Evolutionary conservation across 169 alveolate species (phyloP), one percentile per base, ranked within the genome.

Genomic region (Babesia bigemina): DNA sequence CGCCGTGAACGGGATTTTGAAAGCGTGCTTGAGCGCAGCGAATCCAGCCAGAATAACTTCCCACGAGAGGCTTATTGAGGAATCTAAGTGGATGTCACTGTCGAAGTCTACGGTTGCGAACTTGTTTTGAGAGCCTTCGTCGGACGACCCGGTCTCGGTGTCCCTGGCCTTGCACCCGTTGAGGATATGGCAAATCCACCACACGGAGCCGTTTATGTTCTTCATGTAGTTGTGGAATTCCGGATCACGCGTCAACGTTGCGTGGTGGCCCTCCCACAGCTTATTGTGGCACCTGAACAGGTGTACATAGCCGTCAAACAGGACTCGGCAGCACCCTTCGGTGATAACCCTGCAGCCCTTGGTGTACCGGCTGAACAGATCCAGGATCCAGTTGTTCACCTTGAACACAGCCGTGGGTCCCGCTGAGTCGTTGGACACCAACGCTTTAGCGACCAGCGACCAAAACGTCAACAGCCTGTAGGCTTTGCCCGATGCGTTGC

Each of bases 1-100:
- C n/a, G 81, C 67, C 8, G 82, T 77, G 42, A 77, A 77, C 9
- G 86, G 86, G 33, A 77, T 33, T 28, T 77, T 29, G 21, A 77
- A 77, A 21, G 81, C 86, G 28, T 60, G 28, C 50, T 62, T 56
- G 4, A 77, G 52, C 21, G 81, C 62, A 6, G 48, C 26, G 14
- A 77, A 45, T n/a, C 72, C 86, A 2, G 44, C 53, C 9, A 77
- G 55, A n/a, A 77, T 29, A 7, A 44, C 42, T 16, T 77, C 86
- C 73, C 66, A 52, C 6, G 82, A 45, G 26, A 75, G 28, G 13
- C n/a, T 0, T 26, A 49, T 21, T 19, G 22, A 10, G 22, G 22
- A 12, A 4, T 71, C 72, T 28, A 19, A 44, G 21, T 29, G 14
- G 6, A 53, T 22, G 12, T 63, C 73, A 45, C 39, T 50, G n/a